These are phyloP conservation scores for Blastomyces gilchristii DNA, from an alignment of 2,329 filamentous ascomycete species.

Conservation along the genomic window DNA sequence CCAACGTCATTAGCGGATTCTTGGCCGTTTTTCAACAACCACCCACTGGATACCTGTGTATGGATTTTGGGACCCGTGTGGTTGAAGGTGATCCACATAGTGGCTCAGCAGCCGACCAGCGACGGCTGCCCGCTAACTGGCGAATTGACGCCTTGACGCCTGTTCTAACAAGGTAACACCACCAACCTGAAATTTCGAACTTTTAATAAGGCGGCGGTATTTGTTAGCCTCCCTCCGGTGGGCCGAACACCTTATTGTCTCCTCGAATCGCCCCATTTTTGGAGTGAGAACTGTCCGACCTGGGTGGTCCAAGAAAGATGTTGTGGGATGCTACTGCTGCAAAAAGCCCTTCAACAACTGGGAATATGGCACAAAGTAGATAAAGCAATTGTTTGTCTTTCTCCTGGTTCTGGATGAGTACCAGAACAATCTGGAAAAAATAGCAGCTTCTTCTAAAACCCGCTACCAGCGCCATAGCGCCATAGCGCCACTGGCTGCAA, in stretches of 20 bases:
- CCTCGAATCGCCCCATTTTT: background rate
- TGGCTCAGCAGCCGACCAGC: background rate
- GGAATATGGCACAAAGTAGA: background rate
- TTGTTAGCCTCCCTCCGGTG: too few species aligned
- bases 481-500: background rate
- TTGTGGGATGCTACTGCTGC: background rate
- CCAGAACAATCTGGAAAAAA: background rate
- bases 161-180: background rate
- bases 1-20: too few species aligned
- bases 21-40: background rate
- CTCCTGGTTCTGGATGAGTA: too few species aligned
- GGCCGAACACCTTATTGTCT: too few species aligned
- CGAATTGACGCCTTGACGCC: background rate
- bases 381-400: background rate
- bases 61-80: background rate
- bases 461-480: background rate
- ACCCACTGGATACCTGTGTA: background rate
- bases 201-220: background rate
- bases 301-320: background rate
- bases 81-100: background rate
- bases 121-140: background rate
- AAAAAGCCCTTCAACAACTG: background rate
- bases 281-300: background rate
- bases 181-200: background rate
- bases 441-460: background rate